Conservation (phyloP, 192 early-diverging fungal genomes). For the Mortierella claussenii region DNA sequence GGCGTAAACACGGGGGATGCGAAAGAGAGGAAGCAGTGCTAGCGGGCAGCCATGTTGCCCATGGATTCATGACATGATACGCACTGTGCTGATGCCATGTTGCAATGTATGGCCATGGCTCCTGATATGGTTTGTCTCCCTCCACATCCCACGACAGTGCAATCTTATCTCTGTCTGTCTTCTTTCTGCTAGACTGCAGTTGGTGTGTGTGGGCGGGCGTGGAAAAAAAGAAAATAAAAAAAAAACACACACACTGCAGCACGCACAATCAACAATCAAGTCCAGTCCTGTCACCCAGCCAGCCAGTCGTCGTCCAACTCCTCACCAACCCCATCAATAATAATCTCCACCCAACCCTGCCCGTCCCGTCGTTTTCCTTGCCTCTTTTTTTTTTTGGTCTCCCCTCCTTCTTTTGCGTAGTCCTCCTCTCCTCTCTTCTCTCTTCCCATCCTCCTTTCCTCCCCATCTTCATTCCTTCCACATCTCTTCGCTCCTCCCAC, state of each 20-base stretch:
- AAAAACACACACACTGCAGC: background rate
- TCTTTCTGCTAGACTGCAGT: no score
- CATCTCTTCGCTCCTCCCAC: background rate
- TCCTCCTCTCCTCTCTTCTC: background rate
- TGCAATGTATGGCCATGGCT: no score
- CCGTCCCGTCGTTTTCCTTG: background rate
- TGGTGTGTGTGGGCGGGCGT: conserved; percentile 8
- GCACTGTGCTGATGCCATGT: no score
- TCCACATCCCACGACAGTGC: background rate
- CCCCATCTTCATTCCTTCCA: background rate
- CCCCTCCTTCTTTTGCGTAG: background rate
- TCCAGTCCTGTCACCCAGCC: no score
- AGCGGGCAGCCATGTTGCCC: no score
- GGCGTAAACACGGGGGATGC: no score
- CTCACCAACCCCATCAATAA: background rate
- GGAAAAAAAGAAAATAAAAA: conserved; percentile 14
- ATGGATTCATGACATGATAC: no score
- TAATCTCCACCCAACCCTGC: conserved; percentile 13
- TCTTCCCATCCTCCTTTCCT: conserved; percentile 1
- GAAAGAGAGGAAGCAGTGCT: no score
- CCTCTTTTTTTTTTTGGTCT: background rate
- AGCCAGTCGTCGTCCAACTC: no score
- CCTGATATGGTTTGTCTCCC: background rate
- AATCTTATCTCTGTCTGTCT: conserved; percentile 5
- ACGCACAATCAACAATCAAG: no score